phyloP scores from a whole-genome alignment of 1,284 basidiomycete genomes.

The Cronartium quercuum region DNA sequence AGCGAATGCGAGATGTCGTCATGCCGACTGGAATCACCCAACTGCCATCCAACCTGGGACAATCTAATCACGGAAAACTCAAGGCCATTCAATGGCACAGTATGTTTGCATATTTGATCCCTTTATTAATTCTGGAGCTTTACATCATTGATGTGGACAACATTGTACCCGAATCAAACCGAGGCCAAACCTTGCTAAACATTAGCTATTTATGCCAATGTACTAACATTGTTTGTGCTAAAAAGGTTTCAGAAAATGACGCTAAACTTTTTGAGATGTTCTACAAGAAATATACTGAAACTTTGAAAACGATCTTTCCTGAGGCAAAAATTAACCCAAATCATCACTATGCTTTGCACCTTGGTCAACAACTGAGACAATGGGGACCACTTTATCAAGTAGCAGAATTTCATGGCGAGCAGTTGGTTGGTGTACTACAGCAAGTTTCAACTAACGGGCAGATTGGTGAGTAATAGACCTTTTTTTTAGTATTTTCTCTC shows the following conservation, averaged over 20 bases:
- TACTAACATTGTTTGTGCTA: not conserved
- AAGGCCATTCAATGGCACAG: constrained; percentile 21
- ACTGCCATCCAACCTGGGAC: constrained; percentile 16
- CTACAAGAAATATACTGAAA: not conserved
- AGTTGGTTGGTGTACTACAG: not conserved
- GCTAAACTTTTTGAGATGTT: not conserved
- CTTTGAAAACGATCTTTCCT: not conserved
- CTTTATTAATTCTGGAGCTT: constrained; percentile 14
- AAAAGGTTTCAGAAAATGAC: not conserved
- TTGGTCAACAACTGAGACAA: not conserved
- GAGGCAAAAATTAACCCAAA: not conserved
- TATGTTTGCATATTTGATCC: constrained; percentile 20
- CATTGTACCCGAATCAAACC: not conserved
- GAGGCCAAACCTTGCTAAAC: not conserved
- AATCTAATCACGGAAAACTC: constrained; percentile 3
- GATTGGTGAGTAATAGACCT: not conserved
- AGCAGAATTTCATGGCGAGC: not conserved
- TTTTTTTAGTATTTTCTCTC: too few species aligned
- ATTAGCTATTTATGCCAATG: not conserved
- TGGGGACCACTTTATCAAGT: not conserved
- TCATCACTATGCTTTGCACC: constrained; percentile 5
- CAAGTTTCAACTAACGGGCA: not conserved
- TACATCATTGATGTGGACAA: not conserved
- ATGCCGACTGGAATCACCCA: constrained; percentile 11
- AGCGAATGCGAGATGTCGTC: not conserved